A percentile compares a stretch with the other conserved stretches of the same genome.
These are phyloP conservation scores for Mycena amicta DNA, from an alignment of 768 basidiomycete species.

Conservation along the genomic window DNA sequence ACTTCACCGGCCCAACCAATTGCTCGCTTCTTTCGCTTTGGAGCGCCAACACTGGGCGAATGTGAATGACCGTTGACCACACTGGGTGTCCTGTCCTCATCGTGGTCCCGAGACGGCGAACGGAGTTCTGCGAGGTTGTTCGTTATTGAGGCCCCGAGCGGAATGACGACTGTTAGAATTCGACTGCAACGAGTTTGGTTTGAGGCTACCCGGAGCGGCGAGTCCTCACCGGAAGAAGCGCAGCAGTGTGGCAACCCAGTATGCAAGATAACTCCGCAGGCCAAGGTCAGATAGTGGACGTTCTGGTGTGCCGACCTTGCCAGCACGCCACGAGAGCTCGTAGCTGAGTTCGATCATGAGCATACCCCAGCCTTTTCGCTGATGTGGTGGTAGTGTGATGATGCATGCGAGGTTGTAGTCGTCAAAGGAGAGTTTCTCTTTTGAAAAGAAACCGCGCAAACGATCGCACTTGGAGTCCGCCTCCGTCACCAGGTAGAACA, in stretches of 20 bases:
- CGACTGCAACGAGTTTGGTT: constrained; percentile 37
- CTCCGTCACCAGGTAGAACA: constrained; percentile 93
- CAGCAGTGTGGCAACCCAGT: constrained; percentile 84
- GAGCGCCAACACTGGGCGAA: constrained; percentile 21
- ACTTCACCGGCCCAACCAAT: constrained; percentile 82
- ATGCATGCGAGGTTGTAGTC: constrained; percentile 98
- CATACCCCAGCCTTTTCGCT: constrained; percentile 88
- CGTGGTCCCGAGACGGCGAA: constrained; percentile 34
- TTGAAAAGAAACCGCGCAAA: constrained; percentile 77
- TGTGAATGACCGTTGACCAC: constrained; percentile 20
- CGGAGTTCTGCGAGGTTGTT: constrained; percentile 48
- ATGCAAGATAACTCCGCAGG: constrained; percentile 84
- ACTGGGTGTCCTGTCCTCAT: constrained; percentile 25
- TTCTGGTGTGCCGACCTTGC: constrained; percentile 89
- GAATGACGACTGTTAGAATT: constrained; percentile 62
- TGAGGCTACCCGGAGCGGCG: constrained; percentile 3
- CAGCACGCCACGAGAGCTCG: constrained; percentile 79
- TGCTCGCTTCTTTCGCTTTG: constrained; percentile 48
- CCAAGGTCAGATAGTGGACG: constrained; percentile 94
- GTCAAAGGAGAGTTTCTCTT: constrained; percentile 97
- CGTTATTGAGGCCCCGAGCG: constrained; percentile 48
- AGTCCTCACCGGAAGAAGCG: constrained; percentile 74
- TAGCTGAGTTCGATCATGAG: constrained; percentile 99
- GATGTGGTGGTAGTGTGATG: constrained; percentile 91
- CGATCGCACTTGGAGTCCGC: constrained; percentile 77